Evolutionary conservation across 2,329 filamentous ascomycete genomes (phyloP).

Genomic region (Fonsecaea pedrosoi): DNA sequence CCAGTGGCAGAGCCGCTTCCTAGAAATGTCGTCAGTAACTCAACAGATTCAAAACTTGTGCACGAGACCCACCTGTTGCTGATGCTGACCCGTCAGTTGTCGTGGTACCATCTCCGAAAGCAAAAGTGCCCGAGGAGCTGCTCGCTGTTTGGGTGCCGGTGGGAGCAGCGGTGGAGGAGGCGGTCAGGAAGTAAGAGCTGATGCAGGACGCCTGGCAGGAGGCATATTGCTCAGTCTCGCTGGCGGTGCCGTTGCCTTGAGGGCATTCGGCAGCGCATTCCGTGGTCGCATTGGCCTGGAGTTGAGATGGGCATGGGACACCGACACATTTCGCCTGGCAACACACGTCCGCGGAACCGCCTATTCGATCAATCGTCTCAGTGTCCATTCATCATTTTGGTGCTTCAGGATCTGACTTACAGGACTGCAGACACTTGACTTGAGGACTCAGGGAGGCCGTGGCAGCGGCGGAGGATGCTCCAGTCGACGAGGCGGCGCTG

Average conservation of each 20-base stretch:
- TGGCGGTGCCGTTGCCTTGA: conserved; percentile 58
- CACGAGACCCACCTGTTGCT: conserved; percentile 23
- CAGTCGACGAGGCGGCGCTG: conserved; percentile 44
- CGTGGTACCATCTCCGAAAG: conserved; percentile 34
- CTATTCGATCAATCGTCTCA: conserved; percentile 39
- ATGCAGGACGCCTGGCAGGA: conserved; percentile 59
- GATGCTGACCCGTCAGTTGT: conserved; percentile 34
- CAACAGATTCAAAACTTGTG: neutral
- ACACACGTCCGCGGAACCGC: conserved; percentile 54
- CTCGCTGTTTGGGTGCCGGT: conserved; percentile 38
- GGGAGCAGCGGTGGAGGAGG: conserved; percentile 40
- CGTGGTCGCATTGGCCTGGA: conserved; percentile 58
- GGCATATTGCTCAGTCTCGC: conserved; percentile 55
- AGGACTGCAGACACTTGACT: conserved; percentile 47
- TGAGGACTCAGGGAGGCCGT: conserved; percentile 46
- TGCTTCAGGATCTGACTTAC: conserved; percentile 42
- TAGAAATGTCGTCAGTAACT: conserved; percentile 10
- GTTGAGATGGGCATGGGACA: conserved; percentile 59
- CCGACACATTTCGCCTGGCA: conserved; percentile 60
- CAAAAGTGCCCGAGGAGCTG: conserved; percentile 36
- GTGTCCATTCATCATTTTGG: neutral
- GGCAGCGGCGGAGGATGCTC: conserved; percentile 42
- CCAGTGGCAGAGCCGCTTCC: conserved; percentile 23
- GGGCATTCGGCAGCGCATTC: conserved; percentile 60
- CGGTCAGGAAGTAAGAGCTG: conserved; percentile 56